Conservation (phyloP, 2,329 filamentous ascomycete species). For the Chalaropsis thielavioides region DNA sequence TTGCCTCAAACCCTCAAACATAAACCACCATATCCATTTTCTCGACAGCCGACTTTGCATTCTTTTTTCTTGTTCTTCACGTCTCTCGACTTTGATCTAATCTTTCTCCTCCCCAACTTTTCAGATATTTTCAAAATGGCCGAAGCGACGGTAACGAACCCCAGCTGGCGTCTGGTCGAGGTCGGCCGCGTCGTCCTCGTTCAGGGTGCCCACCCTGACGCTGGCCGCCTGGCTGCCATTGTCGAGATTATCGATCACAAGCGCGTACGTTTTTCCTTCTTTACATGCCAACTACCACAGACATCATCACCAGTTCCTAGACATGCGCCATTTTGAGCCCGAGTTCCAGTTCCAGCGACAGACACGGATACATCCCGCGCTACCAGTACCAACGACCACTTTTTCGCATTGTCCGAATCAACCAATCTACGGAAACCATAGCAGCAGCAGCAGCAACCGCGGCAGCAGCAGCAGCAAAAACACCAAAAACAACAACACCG, state of each 20-base stretch:
- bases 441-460: too few species aligned
- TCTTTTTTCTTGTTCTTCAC: slow-evolving; percentile 15
- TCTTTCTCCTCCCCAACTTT: slow-evolving; percentile 20
- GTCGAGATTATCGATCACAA: slow-evolving; percentile 99
- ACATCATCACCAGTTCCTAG: background rate
- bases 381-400: background rate
- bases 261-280: slow-evolving; percentile 60
- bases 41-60: slow-evolving; percentile 15
- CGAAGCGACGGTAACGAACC: slow-evolving; percentile 67
- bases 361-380: too few species aligned
- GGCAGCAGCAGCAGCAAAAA: too few species aligned
- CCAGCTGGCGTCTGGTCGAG: slow-evolving; percentile 92
- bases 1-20: slow-evolving; percentile 15
- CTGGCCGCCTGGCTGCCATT: slow-evolving; percentile 79
- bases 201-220: slow-evolving; percentile 60
- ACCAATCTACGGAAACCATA: background rate
- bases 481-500: too few species aligned
- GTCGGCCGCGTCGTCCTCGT: slow-evolving; percentile 94
- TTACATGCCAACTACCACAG: background rate
- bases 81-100: slow-evolving; percentile 19
- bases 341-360: slow-evolving; percentile 11
- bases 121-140: slow-evolving; percentile 47
- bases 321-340: background rate
- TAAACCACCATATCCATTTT: background rate
- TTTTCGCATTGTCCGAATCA: background rate